These are phyloP conservation scores for Brassica juncea DNA, from an alignment of 345 rosid genomes.

Conservation along the genomic window DNA sequence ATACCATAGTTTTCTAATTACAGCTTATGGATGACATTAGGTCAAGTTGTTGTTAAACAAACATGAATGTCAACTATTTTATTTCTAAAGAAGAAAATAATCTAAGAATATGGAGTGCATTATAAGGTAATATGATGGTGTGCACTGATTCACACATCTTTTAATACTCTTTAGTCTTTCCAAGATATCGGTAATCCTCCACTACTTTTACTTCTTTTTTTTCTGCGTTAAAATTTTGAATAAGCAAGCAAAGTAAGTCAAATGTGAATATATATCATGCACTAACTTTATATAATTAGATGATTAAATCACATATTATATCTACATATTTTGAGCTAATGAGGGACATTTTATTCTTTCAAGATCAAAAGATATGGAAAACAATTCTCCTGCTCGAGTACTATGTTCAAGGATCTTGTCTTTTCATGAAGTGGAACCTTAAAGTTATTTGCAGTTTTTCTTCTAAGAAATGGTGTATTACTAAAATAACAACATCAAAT, in stretches of 20 bases:
- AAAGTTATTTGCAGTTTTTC: neutral
- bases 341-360: constrained; percentile 7
- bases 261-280: constrained; percentile 21
- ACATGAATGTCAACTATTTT: neutral
- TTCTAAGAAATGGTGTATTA: neutral
- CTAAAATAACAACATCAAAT: neutral
- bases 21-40: neutral
- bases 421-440: constrained; percentile 12
- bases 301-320: neutral
- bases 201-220: neutral
- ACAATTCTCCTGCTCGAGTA: constrained; percentile 19
- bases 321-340: neutral
- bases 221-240: neutral
- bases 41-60: neutral
- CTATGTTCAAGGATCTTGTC: constrained; percentile 39
- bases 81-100: neutral
- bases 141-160: constrained; percentile 34
- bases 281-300: neutral
- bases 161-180: neutral
- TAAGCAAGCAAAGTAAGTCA: neutral
- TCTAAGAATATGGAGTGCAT: constrained; percentile 7
- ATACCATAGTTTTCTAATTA: neutral
- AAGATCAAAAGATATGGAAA: neutral
- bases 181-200: constrained; percentile 19
- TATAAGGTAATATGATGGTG: constrained; percentile 24